These are phyloP conservation scores for Megacollybia marginata DNA, from an alignment of 768 basidiomycete species.

Conservation along the genomic window DNA sequence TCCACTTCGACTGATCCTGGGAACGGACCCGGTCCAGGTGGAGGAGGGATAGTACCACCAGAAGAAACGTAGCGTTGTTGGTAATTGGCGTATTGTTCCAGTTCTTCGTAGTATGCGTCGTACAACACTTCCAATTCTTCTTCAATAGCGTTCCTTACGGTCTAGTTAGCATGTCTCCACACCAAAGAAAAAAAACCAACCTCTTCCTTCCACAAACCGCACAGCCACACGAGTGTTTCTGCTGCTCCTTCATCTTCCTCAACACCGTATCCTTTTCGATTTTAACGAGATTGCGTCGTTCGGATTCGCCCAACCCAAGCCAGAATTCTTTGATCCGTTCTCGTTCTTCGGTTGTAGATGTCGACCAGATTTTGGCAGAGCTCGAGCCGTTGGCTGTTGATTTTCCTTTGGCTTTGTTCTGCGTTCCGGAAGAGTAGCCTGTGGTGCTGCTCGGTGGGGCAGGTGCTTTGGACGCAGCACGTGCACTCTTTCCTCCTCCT, in stretches of 20 bases:
- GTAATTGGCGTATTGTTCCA: conserved; percentile 98
- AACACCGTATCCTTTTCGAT: conserved; percentile 98
- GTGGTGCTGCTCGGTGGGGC: conserved; percentile 55
- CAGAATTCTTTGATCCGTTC: conserved; percentile 98
- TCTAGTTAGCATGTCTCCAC: conserved; percentile 20
- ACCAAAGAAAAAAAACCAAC: conserved; percentile 32
- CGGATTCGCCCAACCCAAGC: conserved; percentile 87
- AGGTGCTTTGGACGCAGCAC: conserved; percentile 45
- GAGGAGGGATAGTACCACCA: conserved; percentile 83
- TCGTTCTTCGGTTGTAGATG: conserved; percentile 84
- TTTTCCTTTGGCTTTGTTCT: conserved; percentile 20
- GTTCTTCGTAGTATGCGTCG: conserved; percentile 99
- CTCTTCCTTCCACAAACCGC: conserved; percentile 97
- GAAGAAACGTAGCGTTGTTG: conserved; percentile 94
- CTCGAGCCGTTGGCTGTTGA: conserved; percentile 16
- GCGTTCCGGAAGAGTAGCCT: conserved; percentile 35
- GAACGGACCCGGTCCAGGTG: conserved; percentile 95
- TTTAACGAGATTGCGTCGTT: conserved; percentile 87
- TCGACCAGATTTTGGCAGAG: conserved; percentile 86
- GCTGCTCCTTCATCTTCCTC: conserved; percentile 99
- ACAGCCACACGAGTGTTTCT: conserved; percentile 92
- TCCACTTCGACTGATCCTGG: conserved; percentile 97
- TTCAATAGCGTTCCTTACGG: conserved; percentile 86
- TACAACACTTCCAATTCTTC: conserved; percentile 99
- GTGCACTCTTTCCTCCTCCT: conserved; percentile 22